Percentiles rank a stretch among this genome's conserved stretches.
These are phyloP conservation scores for Fraxinus ornus DNA, from an alignment of 305 asterid genomes.

Conservation along the genomic window DNA sequence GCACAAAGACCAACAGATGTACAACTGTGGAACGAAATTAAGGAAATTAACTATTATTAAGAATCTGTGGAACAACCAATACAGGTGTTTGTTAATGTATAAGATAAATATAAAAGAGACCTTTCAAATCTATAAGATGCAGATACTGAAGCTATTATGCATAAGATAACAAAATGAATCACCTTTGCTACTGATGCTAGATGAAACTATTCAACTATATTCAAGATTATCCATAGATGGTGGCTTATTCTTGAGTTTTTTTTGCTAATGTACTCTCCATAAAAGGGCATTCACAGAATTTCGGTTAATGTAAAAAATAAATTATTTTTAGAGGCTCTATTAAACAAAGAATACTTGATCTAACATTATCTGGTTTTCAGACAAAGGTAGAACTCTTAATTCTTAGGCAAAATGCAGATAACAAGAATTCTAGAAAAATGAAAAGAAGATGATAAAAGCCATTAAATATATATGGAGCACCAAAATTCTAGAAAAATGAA, in stretches of 20 bases:
- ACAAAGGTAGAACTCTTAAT: neutral
- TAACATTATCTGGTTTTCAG: constrained; percentile 3
- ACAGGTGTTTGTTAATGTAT: neutral
- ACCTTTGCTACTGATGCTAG: neutral
- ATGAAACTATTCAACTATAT: neutral
- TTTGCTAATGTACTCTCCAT: neutral
- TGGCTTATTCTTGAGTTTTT: neutral
- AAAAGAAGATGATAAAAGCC: too few relatives aligned
- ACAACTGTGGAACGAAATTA: neutral
- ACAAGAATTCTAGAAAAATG: too few relatives aligned
- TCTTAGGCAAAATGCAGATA: neutral
- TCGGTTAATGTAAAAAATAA: neutral
- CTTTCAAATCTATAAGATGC: neutral
- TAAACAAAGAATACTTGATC: neutral
- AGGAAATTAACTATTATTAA: neutral
- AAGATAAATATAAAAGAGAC: neutral
- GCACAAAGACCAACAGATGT: neutral
- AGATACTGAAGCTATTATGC: neutral
- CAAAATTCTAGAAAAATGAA: neutral
- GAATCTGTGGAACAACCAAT: neutral
- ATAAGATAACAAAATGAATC: neutral
- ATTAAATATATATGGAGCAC: neutral
- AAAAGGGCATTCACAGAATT: neutral
- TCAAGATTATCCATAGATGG: neutral
- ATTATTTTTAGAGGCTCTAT: neutral